Base-by-base conservation (phyloP, 2,329 filamentous ascomycete species). In the Davidsoniella virescens region DNA sequence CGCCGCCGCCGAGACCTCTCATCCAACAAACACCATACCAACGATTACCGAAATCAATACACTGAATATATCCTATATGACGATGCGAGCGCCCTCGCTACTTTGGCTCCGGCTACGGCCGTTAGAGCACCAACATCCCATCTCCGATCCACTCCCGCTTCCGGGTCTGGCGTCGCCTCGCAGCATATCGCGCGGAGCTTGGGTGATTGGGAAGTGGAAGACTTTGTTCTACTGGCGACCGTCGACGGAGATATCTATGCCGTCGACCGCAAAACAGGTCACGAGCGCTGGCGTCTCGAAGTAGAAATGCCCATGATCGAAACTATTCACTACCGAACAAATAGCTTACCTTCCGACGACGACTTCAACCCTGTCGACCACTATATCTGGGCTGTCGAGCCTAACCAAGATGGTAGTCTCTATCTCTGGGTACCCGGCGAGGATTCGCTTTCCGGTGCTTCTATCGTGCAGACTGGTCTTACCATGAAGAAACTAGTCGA, bases 151-250 rank as follows among this genome's bases (percentile, higher is more conserved):
- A 70, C 72, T 64, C 76, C 75, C 68, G 75, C 73, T 63, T 67
- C 65, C 56, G 64, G 73, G 65, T 72, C 74, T 65, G 80, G 79
- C 60, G 72, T 84, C 67, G 76, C 82, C 71, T 81, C 84, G 84
- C 84, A 82, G 82, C 82, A 85, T 65, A 74, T 75, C 83, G 90
- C 87, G 88, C 88, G 90, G 80, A 93, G 83, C 75, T 75, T 96
- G 77, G 83, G 88, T 78, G 90, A 95, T 71, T 96, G 90, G 90
- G 87, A 95, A 84, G 88, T 95, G 70, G 90, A 96, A 85, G 88
- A 96, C 74, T 94, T 95, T 78, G 85, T 96, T 71, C 86, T 98
- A 73, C 75, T 98, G 84, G 90, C 92, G 85, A 96, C 92, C 77
- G 85, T 96, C 78, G 88, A 96, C 74, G 92, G 92, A 74, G 85